These are phyloP conservation scores for Vicia villosa DNA, from an alignment of 306 rosid genomes.

Conservation along the genomic window DNA sequence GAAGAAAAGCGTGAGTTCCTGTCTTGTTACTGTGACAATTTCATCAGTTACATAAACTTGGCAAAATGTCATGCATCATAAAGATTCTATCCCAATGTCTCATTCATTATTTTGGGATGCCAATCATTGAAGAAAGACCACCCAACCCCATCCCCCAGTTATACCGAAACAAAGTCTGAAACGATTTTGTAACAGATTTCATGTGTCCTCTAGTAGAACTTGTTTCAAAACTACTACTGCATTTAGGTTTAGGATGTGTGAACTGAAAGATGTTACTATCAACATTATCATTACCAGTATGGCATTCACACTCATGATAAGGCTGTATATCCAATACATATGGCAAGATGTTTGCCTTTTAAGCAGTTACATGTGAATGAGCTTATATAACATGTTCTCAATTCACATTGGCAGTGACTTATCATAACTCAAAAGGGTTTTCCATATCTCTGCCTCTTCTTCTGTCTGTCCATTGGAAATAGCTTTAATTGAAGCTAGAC, in stretches of 20 bases:
- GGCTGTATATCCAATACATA: conserved; percentile 8
- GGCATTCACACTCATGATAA: conserved; percentile 15
- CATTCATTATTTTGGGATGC: background rate
- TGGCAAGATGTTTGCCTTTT: background rate
- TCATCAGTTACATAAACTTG: conserved; percentile 6
- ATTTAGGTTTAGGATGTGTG: conserved; percentile 10
- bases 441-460: conserved; percentile 15
- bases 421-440: conserved; percentile 13
- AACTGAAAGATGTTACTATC: background rate
- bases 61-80: conserved; percentile 19
- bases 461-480: conserved; percentile 19
- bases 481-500: conserved; percentile 10
- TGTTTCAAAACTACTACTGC: background rate
- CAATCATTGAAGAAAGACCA: conserved; percentile 14
- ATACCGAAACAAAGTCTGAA: conserved; percentile 5
- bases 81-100: conserved; percentile 14
- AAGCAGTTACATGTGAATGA: background rate
- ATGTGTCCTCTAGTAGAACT: background rate
- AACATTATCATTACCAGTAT: background rate
- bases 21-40: conserved; percentile 1
- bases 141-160: background rate
- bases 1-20: too few species aligned
- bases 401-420: conserved; percentile 30
- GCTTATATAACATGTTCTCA: conserved; percentile 6
- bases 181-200: conserved; percentile 4